Conservation (phyloP, 495 filamentous ascomycete species). For the Trichoderma virens region DNA sequence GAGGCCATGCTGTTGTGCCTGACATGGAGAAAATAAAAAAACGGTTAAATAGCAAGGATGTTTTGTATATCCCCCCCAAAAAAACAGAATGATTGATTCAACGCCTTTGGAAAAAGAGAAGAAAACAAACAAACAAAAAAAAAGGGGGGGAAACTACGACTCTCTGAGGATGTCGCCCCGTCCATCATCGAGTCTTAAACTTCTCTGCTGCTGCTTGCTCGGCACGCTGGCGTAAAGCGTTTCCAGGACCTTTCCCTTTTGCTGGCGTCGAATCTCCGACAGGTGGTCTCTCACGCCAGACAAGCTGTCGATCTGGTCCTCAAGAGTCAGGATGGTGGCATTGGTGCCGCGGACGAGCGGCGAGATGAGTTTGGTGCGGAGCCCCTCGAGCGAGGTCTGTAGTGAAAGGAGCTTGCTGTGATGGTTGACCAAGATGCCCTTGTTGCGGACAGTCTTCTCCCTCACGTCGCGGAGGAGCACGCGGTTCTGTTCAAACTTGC, state of each 20-base stretch:
- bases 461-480: conserved; percentile 66
- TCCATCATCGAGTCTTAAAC: neutral
- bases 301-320: conserved; percentile 75
- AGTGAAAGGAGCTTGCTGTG: conserved; percentile 69
- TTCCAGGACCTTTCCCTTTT: conserved; percentile 79
- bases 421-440: conserved; percentile 73
- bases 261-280: conserved; percentile 59
- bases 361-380: conserved; percentile 69
- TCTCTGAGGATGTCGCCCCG: neutral
- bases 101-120: neutral
- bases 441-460: conserved; percentile 76
- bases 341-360: conserved; percentile 68
- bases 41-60: neutral
- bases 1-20: neutral
- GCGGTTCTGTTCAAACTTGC: conserved; percentile 85
- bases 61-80: neutral
- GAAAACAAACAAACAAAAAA: neutral
- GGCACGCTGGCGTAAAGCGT: conserved; percentile 55
- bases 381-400: conserved; percentile 70
- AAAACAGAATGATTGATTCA: neutral
- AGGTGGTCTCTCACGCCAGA: conserved; percentile 72
- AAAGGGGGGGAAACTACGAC: neutral
- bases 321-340: conserved; percentile 59
- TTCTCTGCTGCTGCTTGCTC: neutral
- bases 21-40: neutral